These are phyloP conservation scores for Inga laurina DNA, from an alignment of 306 rosid genomes.

Conservation along the genomic window DNA sequence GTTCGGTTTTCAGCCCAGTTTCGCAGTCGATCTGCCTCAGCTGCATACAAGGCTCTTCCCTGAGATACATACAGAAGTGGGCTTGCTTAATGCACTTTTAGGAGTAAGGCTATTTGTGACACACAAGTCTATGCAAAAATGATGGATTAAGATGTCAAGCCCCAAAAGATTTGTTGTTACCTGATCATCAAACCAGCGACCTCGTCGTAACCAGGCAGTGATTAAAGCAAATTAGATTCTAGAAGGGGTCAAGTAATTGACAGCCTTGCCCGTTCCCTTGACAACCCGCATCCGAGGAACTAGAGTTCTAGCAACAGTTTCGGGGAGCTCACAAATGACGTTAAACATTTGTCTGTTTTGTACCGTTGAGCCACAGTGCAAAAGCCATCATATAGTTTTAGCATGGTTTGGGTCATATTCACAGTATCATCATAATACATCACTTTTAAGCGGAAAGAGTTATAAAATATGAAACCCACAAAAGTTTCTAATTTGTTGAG, in stretches of 20 bases:
- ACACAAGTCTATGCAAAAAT: neutral
- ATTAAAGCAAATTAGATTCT: slow-evolving; percentile 89
- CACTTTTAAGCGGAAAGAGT: neutral
- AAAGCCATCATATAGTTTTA: slow-evolving; percentile 25
- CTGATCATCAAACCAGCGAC: slow-evolving; percentile 98
- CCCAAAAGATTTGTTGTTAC: slow-evolving; percentile 39
- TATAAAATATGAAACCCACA: neutral
- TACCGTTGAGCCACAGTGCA: slow-evolving; percentile 77
- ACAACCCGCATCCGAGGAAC: slow-evolving; percentile 96
- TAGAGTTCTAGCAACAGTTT: slow-evolving; percentile 92
- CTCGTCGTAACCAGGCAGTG: slow-evolving; percentile 90
- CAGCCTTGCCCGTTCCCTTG: slow-evolving; percentile 86
- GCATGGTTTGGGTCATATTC: neutral
- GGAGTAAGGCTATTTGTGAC: neutral
- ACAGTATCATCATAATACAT: neutral
- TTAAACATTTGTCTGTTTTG: slow-evolving; percentile 84
- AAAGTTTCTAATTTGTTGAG: neutral
- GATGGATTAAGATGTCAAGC: neutral
- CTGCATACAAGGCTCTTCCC: slow-evolving; percentile 90
- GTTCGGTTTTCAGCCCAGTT: slow-evolving; percentile 97
- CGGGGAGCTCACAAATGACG: slow-evolving; percentile 93
- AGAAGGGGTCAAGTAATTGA: slow-evolving; percentile 93
- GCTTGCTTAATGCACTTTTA: neutral
- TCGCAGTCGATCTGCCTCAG: slow-evolving; percentile 88
- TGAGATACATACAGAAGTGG: slow-evolving; percentile 33